phyloP scores from a whole-genome alignment of 768 basidiomycete species.

The Collybia mongolica region DNA sequence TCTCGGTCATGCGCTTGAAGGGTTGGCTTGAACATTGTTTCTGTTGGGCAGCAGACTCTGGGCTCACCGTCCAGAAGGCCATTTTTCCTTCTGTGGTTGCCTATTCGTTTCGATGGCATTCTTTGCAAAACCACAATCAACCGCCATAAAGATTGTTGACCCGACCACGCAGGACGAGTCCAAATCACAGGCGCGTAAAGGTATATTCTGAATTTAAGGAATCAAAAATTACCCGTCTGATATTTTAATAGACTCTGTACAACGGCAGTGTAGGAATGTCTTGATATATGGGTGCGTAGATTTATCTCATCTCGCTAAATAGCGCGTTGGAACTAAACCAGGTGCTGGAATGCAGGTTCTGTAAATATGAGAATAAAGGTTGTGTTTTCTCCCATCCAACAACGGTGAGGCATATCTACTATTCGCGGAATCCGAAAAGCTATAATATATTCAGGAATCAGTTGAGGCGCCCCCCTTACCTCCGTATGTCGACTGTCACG shows the following conservation, averaged over 20 bases:
- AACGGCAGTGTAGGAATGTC: slow-evolving; percentile 87
- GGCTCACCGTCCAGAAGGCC: slow-evolving; percentile 13
- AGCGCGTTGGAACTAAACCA: neutral
- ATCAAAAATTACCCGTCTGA: slow-evolving; percentile 3
- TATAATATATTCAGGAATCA: slow-evolving; percentile 13
- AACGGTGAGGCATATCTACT: slow-evolving; percentile 39
- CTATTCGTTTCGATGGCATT: slow-evolving; percentile 52
- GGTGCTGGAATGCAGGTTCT: slow-evolving; percentile 47
- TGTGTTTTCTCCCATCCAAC: slow-evolving; percentile 79
- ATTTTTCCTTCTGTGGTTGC: neutral
- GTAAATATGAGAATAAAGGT: slow-evolving; percentile 85
- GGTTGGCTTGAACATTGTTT: slow-evolving; percentile 9
- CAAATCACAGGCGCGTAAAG: slow-evolving; percentile 50
- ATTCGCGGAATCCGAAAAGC: neutral
- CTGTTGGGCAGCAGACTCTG: slow-evolving; percentile 17
- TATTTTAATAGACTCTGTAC: slow-evolving; percentile 53
- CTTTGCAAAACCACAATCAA: slow-evolving; percentile 63
- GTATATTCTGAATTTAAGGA: slow-evolving; percentile 34
- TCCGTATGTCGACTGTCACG: slow-evolving; percentile 25
- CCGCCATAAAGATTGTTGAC: slow-evolving; percentile 71
- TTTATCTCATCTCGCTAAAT: neutral
- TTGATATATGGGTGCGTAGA: slow-evolving; percentile 79
- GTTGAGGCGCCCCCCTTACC: slow-evolving; percentile 17
- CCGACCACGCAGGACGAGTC: slow-evolving; percentile 48
- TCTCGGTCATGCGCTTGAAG: neutral